phyloP scores from a whole-genome alignment of 2,329 filamentous ascomycete species.

The Penicillium janthinellum region DNA sequence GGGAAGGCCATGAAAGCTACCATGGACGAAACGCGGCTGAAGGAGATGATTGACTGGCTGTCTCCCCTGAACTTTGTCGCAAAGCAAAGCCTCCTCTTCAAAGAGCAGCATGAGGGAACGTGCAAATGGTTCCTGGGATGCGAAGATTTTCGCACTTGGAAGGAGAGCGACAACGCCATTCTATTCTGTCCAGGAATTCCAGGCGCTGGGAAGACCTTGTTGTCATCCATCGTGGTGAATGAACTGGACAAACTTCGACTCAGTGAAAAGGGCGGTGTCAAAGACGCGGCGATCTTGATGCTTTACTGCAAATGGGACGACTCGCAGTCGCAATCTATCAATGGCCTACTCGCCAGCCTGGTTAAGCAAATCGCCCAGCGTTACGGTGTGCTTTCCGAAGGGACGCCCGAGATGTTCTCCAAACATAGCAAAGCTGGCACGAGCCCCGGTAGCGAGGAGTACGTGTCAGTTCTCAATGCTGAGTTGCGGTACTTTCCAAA shows the following conservation, averaged over 20 bases:
- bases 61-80: conserved; percentile 6
- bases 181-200: conserved; percentile 6
- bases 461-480: not conserved
- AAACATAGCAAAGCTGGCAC: conserved; percentile 1
- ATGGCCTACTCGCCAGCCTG: conserved; percentile 4
- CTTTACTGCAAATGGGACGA: conserved; percentile 25
- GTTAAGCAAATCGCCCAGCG: conserved; percentile 6
- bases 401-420: not conserved
- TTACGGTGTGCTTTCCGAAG: conserved; percentile 1
- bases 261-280: conserved; percentile 3
- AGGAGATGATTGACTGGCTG: conserved; percentile 7
- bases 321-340: conserved; percentile 5
- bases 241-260: conserved; percentile 6
- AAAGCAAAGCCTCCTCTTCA: conserved; percentile 6
- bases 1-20: conserved; percentile 1
- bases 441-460: not conserved
- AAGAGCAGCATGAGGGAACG: conserved; percentile 5
- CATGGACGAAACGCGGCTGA: conserved; percentile 1
- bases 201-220: conserved; percentile 1
- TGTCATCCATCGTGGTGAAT: conserved; percentile 6
- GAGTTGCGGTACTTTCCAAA: conserved; percentile 1
- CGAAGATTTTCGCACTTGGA: not conserved
- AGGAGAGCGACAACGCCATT: conserved; percentile 2
- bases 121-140: conserved; percentile 9
- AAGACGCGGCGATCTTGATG: conserved; percentile 13